Conservation (phyloP, 2,329 filamentous ascomycete species). For the Ophiocordyceps robertsii region DNA sequence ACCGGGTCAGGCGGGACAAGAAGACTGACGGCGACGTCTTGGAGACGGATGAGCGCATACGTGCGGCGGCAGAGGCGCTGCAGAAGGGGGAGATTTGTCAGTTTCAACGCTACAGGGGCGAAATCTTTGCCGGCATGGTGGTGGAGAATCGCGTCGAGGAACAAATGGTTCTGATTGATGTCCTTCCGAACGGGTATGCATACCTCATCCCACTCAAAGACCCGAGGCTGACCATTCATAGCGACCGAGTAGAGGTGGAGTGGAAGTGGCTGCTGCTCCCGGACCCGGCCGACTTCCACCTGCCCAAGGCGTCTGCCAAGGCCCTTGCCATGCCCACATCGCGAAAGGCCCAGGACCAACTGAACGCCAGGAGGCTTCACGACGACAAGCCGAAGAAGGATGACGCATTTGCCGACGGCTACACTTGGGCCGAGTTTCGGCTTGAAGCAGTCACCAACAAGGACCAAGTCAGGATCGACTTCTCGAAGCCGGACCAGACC, state of each 20-base stretch:
- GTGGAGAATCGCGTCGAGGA: slow-evolving; percentile 71
- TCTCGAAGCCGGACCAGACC: slow-evolving; percentile 59
- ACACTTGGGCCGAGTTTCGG: slow-evolving; percentile 71
- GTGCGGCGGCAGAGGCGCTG: slow-evolving; percentile 53
- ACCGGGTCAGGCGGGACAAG: slow-evolving; percentile 75
- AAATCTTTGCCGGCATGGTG: slow-evolving; percentile 84
- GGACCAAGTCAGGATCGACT: slow-evolving; percentile 54
- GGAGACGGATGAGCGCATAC: slow-evolving; percentile 57
- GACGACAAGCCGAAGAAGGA: slow-evolving; percentile 52
- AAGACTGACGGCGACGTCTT: slow-evolving; percentile 55
- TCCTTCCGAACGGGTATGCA: slow-evolving; percentile 71
- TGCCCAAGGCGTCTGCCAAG: slow-evolving; percentile 61
- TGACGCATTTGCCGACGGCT: slow-evolving; percentile 53
- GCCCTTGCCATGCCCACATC: slow-evolving; percentile 58
- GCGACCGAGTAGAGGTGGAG: slow-evolving; percentile 64
- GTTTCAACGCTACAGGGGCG: slow-evolving; percentile 67
- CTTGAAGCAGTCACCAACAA: slow-evolving; percentile 43
- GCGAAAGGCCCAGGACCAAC: slow-evolving; percentile 47
- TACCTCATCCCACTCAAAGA: neutral
- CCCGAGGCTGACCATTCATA: slow-evolving; percentile 28
- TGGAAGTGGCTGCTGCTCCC: slow-evolving; percentile 75
- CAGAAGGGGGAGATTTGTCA: slow-evolving; percentile 69
- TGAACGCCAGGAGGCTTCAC: slow-evolving; percentile 50
- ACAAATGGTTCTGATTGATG: slow-evolving; percentile 62
- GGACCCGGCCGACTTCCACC: slow-evolving; percentile 54